Base-by-base conservation (phyloP, 2,329 filamentous ascomycete genomes). In the Ophiostoma sp. region DNA sequence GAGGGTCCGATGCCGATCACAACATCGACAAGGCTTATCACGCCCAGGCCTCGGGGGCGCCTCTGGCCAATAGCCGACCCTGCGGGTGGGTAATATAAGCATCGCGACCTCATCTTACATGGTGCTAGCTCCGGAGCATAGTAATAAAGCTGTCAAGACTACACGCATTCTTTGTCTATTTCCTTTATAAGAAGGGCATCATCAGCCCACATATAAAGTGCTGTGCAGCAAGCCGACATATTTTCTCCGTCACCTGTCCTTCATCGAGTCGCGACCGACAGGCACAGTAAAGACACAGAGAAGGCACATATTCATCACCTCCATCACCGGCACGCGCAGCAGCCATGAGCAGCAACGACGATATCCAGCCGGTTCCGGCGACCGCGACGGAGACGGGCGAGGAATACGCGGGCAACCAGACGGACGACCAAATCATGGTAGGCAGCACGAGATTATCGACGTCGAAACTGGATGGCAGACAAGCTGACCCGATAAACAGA, bases 1-100 rank as follows among this genome's bases (percentile, higher is more conserved):
- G n/a, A 14, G 27, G 14, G 36, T 60, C 36, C 0, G 3, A n/a
- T 60, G 36, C 36, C 36, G 55, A 62, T 62, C 14, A 62, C 58
- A 36, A 62, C 58, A 62, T 62, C 14, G 58, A n/a, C 38, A 62
- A 41, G 58, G 58, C 38, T 16, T 62, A 62, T 62, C 6, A 62
- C 58, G 55, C 16, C n/a, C 47, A 8, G 49, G 49, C 8, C 18
- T 27, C 9, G 18, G 27, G 14, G 11, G 3, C 12, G 4, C 3
- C 9, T 11, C 49, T 36, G n/a, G 14, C 47, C 47, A 49, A 49
- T 49, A 16, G 16, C 47, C 42, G 42, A 4, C 42, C 42, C 42
- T 45, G 9, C 42, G 7, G 42, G 42, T 45, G 9, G 2, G 27
- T 55, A 18, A 55, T 55, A 27, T 1, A 27, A 55, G 8, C n/a